Evolutionary conservation across 148 eudicot species (phyloP).

Genomic region (Chenopodium suecicum): DNA sequence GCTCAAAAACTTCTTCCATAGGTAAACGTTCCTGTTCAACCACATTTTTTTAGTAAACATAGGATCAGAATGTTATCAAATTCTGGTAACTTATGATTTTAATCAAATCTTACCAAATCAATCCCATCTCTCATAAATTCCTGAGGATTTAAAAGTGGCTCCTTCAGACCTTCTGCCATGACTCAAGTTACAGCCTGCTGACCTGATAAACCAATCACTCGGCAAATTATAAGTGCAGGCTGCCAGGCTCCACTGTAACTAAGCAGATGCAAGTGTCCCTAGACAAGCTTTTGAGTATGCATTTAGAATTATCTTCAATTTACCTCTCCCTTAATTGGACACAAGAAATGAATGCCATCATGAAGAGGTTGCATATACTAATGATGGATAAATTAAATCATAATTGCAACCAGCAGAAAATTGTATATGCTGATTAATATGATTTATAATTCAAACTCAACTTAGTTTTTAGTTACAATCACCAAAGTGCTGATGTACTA

Average conservation of each 20-base stretch:
- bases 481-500: neutral
- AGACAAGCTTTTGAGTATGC: neutral
- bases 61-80: neutral
- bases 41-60: conserved; percentile 12
- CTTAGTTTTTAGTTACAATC: neutral
- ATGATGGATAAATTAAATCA: neutral
- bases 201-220: conserved; percentile 16
- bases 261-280: neutral
- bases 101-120: conserved; percentile 53
- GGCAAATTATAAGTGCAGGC: neutral
- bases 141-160: conserved; percentile 55
- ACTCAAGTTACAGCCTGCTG: conserved; percentile 25
- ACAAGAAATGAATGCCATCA: neutral
- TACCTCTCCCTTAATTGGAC: neutral
- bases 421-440: neutral
- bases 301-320: neutral
- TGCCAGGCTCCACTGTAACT: neutral
- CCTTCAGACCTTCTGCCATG: conserved; percentile 58
- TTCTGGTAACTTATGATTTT: neutral
- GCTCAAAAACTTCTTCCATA: conserved; percentile 57
- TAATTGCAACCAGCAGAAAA: neutral
- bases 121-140: conserved; percentile 57
- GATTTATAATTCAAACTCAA: neutral
- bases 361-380: neutral
- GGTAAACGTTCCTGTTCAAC: conserved; percentile 58